Conservation (phyloP, 2,329 filamentous ascomycete genomes). For the Aspergillus bombycis region DNA sequence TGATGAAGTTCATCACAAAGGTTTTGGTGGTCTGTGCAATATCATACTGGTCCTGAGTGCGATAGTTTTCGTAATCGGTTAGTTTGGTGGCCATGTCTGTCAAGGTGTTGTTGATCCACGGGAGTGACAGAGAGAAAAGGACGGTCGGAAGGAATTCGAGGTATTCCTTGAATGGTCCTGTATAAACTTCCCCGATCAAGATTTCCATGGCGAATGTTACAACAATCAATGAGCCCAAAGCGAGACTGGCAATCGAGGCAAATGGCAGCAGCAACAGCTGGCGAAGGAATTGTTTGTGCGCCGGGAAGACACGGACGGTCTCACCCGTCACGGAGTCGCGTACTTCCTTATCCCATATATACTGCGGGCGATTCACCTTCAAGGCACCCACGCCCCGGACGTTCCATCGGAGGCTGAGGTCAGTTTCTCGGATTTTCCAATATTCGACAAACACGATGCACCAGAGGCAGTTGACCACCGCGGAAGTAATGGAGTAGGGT, state of each 20-base stretch:
- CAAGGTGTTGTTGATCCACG: constrained; percentile 74
- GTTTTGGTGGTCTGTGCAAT: constrained; percentile 87
- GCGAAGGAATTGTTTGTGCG: constrained; percentile 71
- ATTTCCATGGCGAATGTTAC: constrained; percentile 91
- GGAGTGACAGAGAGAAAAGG: constrained; percentile 79
- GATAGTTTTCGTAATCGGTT: constrained; percentile 88
- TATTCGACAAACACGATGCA: constrained; percentile 88
- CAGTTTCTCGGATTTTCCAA: constrained; percentile 91
- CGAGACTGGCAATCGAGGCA: constrained; percentile 69
- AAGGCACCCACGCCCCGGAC: constrained; percentile 82
- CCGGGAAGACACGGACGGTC: constrained; percentile 73
- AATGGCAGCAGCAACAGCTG: constrained; percentile 86
- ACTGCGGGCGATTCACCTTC: constrained; percentile 75
- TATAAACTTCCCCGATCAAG: constrained; percentile 92
- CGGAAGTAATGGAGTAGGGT: constrained; percentile 81
- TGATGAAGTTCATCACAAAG: constrained; percentile 95
- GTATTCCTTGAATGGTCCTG: constrained; percentile 82
- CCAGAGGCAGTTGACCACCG: constrained; percentile 79
- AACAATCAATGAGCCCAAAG: constrained; percentile 80
- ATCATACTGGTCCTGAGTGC: constrained; percentile 81
- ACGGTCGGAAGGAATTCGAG: constrained; percentile 86
- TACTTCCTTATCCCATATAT: constrained; percentile 74
- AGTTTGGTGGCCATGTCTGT: constrained; percentile 75
- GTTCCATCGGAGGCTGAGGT: constrained; percentile 85
- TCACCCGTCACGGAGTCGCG: constrained; percentile 84